Percentiles rank a stretch among this genome's conserved stretches.
Conservation (phyloP, 176 grass and related monocot species). For the Oryza coarctata region DNA sequence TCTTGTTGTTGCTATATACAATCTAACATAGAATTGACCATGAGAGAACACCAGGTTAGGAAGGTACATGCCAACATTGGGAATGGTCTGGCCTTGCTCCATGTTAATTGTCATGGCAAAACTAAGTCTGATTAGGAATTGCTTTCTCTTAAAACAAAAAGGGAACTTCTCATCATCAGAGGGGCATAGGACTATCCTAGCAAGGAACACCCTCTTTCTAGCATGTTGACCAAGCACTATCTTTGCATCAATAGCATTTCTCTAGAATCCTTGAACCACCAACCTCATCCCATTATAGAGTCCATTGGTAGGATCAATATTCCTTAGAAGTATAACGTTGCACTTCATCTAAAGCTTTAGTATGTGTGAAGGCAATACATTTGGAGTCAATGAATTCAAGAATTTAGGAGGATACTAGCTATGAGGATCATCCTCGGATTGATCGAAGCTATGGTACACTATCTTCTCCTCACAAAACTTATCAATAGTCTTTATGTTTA, state of each 20-base stretch:
- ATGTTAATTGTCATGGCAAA: not conserved
- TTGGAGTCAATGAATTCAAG: not conserved
- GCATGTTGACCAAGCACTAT: not conserved
- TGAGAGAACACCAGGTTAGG: not conserved
- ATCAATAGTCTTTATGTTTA: not conserved
- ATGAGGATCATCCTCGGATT: not conserved
- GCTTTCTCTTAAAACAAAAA: not conserved
- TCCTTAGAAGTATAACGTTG: not conserved
- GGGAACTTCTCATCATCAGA: not conserved
- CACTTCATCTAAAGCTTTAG: not conserved
- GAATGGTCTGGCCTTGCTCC: not conserved
- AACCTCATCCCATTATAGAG: not conserved
- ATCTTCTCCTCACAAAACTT: not conserved
- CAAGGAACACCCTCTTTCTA: not conserved
- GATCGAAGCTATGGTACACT: not conserved
- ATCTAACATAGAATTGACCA: not conserved
- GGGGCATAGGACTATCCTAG: not conserved
- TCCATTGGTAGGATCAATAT: not conserved
- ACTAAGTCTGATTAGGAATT: not conserved
- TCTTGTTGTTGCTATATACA: not conserved
- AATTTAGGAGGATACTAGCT: not conserved
- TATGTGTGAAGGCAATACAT: not conserved
- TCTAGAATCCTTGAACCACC: not conserved
- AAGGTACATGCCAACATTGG: not conserved
- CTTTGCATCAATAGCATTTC: not conserved